Evolutionary conservation across 169 alveolate genomes (phyloP), one percentile per base, ranked within the genome.

Genomic region (Plasmodium yoelii): DNA sequence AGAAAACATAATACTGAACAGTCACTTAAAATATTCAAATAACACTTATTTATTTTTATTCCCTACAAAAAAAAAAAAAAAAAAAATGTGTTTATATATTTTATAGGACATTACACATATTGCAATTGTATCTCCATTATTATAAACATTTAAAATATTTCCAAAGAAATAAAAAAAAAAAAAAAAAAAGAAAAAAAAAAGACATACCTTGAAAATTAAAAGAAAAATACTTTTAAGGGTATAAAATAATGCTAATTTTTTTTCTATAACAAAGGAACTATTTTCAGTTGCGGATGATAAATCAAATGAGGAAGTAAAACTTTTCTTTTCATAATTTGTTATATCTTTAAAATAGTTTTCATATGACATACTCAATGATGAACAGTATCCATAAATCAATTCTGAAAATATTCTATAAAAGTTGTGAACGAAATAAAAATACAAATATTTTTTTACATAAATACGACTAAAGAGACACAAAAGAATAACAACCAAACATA

Each of bases 221-320:
- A 65, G n/a, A 49, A 77, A 47, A 4, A 63, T 77, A 56, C 56
- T 77, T 24, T 65, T 77, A 12, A 77, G 42, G 8, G 74, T 77
- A 42, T 77, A 77, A 44, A 77, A 64, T 65, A 77, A 39, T 10
- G 77, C 88, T 22, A 77, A 24, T 24, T 68, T 65, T 57, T 77
- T 64, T 42, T 64, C 65, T 6, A 46, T 39, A 5, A 42, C 88
- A 51, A 63, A 77, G 59, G 77, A 49, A 12, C 77, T 77, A n/a
- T 77, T 75, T n/a, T 77, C 88, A 1, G 88, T 77, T 6, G 88
- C 51, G 0, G 88, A 63, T 24, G 88, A 77, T 22, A 77, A 77
- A 42, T 77, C 88, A 42, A 63, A 77, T 0, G 88, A 77, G 0
- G 77, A 77, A 26, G 88, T 49, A n/a, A 77, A 61, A 4, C 26